Conservation (phyloP, 2,329 filamentous ascomycete species). For the Fulvia fulva region DNA sequence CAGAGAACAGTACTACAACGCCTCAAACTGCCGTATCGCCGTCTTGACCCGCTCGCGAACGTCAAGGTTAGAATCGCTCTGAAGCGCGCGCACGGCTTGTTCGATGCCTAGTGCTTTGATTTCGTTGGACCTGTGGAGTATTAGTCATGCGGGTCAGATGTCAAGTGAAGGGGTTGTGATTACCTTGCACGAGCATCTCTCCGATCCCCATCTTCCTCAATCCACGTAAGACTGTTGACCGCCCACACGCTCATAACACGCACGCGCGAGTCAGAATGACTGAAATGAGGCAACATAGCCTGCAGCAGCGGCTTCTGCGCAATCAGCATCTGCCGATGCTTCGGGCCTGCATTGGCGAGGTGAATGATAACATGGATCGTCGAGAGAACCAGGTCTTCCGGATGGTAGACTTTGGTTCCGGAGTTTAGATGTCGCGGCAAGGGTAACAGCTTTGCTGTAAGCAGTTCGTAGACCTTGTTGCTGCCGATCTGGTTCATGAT, state of each 20-base stretch:
- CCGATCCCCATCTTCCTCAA: constrained; percentile 68
- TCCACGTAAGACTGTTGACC: constrained; percentile 78
- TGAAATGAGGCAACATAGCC: constrained; percentile 68
- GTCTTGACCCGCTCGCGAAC: constrained; percentile 80
- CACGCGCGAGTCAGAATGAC: constrained; percentile 68
- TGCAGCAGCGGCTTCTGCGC: constrained; percentile 72
- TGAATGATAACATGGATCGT: constrained; percentile 83
- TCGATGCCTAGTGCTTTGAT: constrained; percentile 60
- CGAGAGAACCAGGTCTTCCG: constrained; percentile 66
- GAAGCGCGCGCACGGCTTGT: constrained; percentile 28
- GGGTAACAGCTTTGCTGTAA: constrained; percentile 70
- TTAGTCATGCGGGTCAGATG: no score
- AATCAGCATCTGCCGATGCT: constrained; percentile 73
- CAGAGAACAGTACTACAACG: constrained; percentile 28
- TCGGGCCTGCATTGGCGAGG: constrained; percentile 75
- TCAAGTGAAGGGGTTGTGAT: no score
- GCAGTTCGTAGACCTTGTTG: constrained; percentile 72
- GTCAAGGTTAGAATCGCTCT: constrained; percentile 68
- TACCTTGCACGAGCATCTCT: constrained; percentile 60
- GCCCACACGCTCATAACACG: constrained; percentile 77
- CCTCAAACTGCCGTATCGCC: constrained; percentile 65
- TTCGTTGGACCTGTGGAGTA: constrained; percentile 51
- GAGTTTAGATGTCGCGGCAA: constrained; percentile 13
- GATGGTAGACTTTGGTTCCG: constrained; percentile 39
- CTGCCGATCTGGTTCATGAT: constrained; percentile 72